Evolutionary conservation across 2,329 filamentous ascomycete genomes (phyloP).

Genomic region (Macrophomina phaseolina): DNA sequence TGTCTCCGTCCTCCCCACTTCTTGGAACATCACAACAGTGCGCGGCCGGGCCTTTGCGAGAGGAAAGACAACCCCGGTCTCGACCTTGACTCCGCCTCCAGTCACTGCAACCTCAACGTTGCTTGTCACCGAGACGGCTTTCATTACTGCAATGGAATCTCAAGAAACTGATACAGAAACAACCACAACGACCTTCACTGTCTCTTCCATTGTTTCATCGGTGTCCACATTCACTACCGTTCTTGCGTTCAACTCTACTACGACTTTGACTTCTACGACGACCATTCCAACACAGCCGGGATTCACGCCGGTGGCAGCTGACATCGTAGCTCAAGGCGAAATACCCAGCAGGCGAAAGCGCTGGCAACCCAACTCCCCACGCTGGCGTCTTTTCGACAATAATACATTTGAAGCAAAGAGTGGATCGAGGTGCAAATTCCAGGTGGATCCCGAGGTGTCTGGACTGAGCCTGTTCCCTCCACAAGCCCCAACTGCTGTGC

Average conservation of each 20-base stretch:
- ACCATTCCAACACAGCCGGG: not conserved
- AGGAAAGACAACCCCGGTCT: not conserved
- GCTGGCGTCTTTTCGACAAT: not conserved
- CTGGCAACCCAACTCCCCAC: not conserved
- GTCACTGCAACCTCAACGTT: slow-evolving; percentile 1
- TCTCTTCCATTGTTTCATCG: not conserved
- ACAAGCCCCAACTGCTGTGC: not conserved
- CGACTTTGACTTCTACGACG: not conserved
- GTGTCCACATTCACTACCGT: not conserved
- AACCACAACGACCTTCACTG: not conserved
- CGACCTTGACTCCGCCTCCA: not conserved
- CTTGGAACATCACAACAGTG: not conserved
- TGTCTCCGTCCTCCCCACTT: not conserved
- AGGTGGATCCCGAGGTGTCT: not conserved
- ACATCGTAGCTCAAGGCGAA: not conserved
- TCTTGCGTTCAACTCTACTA: not conserved
- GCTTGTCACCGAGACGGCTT: not conserved
- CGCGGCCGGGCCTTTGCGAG: not conserved
- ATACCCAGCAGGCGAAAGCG: slow-evolving; percentile 1
- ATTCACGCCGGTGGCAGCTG: not conserved
- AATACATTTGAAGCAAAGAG: too few relatives aligned
- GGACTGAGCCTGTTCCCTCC: not conserved
- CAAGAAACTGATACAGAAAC: not conserved
- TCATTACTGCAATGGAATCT: not conserved
- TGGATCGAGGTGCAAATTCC: not conserved